A percentile compares a stretch with the other conserved stretches of the same genome.
Conservation (phyloP, 163 green algal species). For the Scenedesmus sp. region DNA sequence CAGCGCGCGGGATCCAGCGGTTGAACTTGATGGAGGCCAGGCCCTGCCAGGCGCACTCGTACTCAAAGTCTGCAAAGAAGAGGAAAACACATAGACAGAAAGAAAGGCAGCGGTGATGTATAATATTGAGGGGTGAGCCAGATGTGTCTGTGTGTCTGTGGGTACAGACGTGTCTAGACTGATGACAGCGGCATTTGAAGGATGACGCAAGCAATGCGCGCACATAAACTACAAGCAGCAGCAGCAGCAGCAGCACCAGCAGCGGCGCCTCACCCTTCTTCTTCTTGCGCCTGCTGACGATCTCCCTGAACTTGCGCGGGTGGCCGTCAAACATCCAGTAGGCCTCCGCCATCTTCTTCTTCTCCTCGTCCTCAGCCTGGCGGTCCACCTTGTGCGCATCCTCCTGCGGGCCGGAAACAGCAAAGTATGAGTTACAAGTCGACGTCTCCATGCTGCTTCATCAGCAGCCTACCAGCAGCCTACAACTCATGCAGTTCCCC, state of each 20-base stretch:
- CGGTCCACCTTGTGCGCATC: slow-evolving; percentile 80
- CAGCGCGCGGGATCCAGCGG: slow-evolving; percentile 72
- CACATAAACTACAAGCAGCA: not conserved
- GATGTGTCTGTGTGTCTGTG: too few relatives aligned
- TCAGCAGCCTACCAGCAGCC: too few relatives aligned
- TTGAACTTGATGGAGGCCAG: slow-evolving; percentile 57
- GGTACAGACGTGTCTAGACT: too few relatives aligned
- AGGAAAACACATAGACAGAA: not conserved
- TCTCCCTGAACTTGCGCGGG: slow-evolving; percentile 84
- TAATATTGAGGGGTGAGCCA: too few relatives aligned
- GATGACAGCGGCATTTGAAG: too few relatives aligned
- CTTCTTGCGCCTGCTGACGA: slow-evolving; percentile 82
- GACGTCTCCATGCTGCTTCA: too few relatives aligned
- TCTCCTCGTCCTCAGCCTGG: slow-evolving; percentile 87
- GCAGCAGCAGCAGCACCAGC: not conserved
- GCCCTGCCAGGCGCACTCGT: slow-evolving; percentile 75
- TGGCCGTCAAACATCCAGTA: slow-evolving; percentile 75
- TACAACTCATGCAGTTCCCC: too few relatives aligned
- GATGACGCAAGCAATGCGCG: not conserved
- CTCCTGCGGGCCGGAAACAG: slow-evolving; percentile 61
- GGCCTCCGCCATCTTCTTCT: slow-evolving; percentile 81
- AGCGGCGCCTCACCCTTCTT: slow-evolving; percentile 71
- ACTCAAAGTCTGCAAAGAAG: slow-evolving; percentile 77
- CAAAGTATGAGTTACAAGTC: not conserved
- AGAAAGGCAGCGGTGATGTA: not conserved